Base-by-base conservation (phyloP, 2,329 filamentous ascomycete species). In the Fusarium longipes region DNA sequence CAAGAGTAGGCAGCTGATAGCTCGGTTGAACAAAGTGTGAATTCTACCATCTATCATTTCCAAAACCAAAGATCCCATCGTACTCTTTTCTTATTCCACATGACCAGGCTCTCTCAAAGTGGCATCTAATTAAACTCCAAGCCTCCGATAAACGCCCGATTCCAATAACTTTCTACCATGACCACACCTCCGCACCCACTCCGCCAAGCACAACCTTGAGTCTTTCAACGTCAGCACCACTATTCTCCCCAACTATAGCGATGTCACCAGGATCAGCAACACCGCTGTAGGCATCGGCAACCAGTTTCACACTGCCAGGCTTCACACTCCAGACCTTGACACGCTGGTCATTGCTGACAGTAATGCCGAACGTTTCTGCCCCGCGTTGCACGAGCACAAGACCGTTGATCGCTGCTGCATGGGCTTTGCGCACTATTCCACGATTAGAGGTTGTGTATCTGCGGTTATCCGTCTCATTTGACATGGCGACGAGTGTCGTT, bases 351-450 rank as follows among this genome's bases (percentile, higher is more conserved):
- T 88, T 90, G 72, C 87, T 86, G 30, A 82, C 79, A 10, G 79
- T 86, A 27, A 83, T 78, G 17, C 83, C 76, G 15, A 70, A 42
- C n/a, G 58, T 62, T 56, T 62, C 63, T 17, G 47, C 47, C 22
- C 45, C 61, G 18, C 67, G 67, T 10, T 67, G 68, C 14, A 82
- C 52, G 18, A 86, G 71, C 6, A 75, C 76, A 2, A 87, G 68
- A 0, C 86, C 87, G 18, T 91, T 93, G 42, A 94, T 82, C 3
- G 91, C 90, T 2, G 91, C 91, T 1, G 89, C 88, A 72, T 96
- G 92, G 1, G 91, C 90, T 3, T 83, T 82, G 22, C 74, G 72
- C 18, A 78, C 71, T 24, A 78, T 69, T 12, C 70, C 64, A 25
- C 74, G 69, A 20, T 48, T 57, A 10, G 57, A 63, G 14, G 76